Conservation (phyloP, 768 basidiomycete genomes). For the Tylopilus vinaceipallidus region DNA sequence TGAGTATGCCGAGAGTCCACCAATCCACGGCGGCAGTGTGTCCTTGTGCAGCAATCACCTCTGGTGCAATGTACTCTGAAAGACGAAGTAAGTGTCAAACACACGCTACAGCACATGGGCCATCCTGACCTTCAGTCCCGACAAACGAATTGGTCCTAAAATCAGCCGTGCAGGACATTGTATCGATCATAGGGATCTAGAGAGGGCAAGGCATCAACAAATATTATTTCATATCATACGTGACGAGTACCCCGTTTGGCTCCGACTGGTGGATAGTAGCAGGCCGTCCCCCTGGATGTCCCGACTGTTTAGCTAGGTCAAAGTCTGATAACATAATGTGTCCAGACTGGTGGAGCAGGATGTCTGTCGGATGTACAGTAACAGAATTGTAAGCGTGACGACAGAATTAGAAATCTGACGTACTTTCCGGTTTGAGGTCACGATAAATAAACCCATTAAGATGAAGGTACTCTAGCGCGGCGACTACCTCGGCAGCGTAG, state of each 20-base stretch:
- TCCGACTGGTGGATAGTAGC: constrained; percentile 84
- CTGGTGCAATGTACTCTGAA: constrained; percentile 97
- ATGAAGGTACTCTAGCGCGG: constrained; percentile 97
- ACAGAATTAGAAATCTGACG: constrained; percentile 35
- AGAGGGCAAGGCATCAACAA: constrained; percentile 9
- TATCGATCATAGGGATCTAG: constrained; percentile 92
- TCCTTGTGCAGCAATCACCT: constrained; percentile 94
- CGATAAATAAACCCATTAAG: constrained; percentile 99
- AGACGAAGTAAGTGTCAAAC: constrained; percentile 18
- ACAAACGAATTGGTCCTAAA: constrained; percentile 99
- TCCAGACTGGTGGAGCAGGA: constrained; percentile 94
- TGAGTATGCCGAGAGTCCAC: constrained; percentile 98
- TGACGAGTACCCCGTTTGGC: constrained; percentile 74
- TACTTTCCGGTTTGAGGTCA: constrained; percentile 99
- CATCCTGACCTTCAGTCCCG: constrained; percentile 86
- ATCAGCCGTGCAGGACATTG: constrained; percentile 94
- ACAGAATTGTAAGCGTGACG: neutral
- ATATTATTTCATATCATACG: neutral
- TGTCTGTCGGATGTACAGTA: constrained; percentile 55
- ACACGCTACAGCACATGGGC: constrained; percentile 7
- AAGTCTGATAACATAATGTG: constrained; percentile 99
- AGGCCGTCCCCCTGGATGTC: constrained; percentile 80
- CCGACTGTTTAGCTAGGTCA: constrained; percentile 95
- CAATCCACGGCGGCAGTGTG: constrained; percentile 99
- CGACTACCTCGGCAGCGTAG: constrained; percentile 98